Conservation (phyloP, 441 rosid genomes). For the Brassica hybrid region DNA sequence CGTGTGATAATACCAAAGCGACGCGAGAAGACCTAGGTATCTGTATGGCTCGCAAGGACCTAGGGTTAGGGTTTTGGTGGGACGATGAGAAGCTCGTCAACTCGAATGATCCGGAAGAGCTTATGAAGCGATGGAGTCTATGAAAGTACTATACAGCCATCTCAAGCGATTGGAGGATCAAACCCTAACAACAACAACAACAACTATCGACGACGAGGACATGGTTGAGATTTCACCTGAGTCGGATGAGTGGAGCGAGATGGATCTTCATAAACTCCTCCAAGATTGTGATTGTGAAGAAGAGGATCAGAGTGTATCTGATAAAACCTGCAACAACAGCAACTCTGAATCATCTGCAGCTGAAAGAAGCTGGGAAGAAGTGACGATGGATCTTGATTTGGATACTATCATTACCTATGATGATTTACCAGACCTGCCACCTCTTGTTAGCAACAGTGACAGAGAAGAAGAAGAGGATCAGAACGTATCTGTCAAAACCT, state of each 20-base stretch:
- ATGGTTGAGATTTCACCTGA: background rate
- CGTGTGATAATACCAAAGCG: background rate
- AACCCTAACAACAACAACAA: background rate
- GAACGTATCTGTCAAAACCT: too few species aligned
- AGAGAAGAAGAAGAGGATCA: too few species aligned
- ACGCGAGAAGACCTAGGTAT: background rate
- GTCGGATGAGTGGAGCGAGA: background rate
- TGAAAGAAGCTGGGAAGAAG: background rate
- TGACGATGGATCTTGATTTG: background rate
- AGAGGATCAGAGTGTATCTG: background rate
- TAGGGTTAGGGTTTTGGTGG: conserved; percentile 2
- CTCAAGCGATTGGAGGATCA: background rate
- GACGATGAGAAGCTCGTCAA: background rate
- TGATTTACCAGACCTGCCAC: too few species aligned
- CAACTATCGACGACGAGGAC: background rate
- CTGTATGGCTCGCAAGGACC: background rate
- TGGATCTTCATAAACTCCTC: background rate
- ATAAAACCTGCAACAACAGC: background rate
- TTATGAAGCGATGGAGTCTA: background rate
- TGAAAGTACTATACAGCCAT: background rate
- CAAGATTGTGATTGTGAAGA: background rate
- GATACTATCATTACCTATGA: background rate
- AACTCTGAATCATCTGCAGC: background rate
- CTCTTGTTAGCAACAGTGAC: too few species aligned
- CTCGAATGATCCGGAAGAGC: background rate